phyloP scores from a whole-genome alignment of 1,284 basidiomycete genomes.

The Inonotus obliquus region DNA sequence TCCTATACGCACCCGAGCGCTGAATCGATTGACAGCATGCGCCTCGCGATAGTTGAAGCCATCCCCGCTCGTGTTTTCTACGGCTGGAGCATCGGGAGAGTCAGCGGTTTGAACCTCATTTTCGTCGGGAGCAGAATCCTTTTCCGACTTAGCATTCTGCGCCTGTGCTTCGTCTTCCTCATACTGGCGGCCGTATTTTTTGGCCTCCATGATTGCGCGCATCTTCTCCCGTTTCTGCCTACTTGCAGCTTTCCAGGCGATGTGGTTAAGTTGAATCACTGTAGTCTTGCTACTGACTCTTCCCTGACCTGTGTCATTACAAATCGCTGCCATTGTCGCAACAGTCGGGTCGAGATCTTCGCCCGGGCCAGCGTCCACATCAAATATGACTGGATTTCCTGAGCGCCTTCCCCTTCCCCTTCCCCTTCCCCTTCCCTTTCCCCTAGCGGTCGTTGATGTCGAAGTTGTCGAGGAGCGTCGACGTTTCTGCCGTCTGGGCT shows the following conservation, averaged over 20 bases:
- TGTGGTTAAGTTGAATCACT: conserved; percentile 62
- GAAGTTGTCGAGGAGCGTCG: conserved; percentile 4
- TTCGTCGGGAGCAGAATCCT: conserved; percentile 13
- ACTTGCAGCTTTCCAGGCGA: conserved; percentile 60
- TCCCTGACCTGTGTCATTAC: conserved; percentile 68
- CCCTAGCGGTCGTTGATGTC: conserved; percentile 4
- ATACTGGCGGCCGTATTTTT: conserved; percentile 58
- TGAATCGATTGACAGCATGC: conserved; percentile 63
- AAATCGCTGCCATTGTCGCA: conserved; percentile 72
- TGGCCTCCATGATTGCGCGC: conserved; percentile 58
- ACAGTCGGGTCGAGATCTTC: conserved; percentile 73
- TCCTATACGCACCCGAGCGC: conserved; percentile 76
- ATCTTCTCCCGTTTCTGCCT: conserved; percentile 59
- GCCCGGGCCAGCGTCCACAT: conserved; percentile 56
- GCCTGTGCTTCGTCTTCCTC: conserved; percentile 36
- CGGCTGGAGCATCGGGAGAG: conserved; percentile 5
- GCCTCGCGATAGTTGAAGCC: conserved; percentile 67
- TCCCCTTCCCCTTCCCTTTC: no score
- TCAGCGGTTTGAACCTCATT: conserved; percentile 6
- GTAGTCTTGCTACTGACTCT: conserved; percentile 67
- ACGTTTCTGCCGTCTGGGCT: not conserved
- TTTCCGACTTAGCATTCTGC: conserved; percentile 14
- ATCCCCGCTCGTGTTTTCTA: conserved; percentile 35
- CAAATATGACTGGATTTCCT: conserved; percentile 43
- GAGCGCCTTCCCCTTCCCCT: conserved; percentile 24